These are phyloP conservation scores for Petunia axillaris DNA, from an alignment of 257 asterid species.

Conservation along the genomic window DNA sequence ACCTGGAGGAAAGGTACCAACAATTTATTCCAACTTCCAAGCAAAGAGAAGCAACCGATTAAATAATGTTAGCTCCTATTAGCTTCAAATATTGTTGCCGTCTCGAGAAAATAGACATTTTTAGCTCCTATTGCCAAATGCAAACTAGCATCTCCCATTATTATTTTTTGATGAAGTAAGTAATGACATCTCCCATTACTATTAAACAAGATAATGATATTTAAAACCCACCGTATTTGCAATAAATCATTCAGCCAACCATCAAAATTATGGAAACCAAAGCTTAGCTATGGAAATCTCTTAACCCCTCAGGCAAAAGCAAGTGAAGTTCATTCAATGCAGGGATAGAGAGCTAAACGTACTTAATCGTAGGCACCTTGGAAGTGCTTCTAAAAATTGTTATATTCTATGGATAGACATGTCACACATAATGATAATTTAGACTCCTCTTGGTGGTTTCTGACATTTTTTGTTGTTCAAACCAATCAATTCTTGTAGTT, in stretches of 20 bases:
- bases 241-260: background rate
- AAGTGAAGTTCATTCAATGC: background rate
- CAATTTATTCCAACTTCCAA: background rate
- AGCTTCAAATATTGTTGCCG: too few species aligned
- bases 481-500: background rate
- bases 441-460: constrained; percentile 3
- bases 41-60: constrained; percentile 3
- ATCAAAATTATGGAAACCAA: background rate
- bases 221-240: background rate
- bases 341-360: background rate
- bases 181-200: background rate
- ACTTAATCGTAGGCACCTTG: background rate
- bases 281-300: background rate
- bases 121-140: background rate
- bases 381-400: background rate
- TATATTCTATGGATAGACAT: background rate
- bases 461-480: background rate
- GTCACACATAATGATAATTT: background rate
- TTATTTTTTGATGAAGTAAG: background rate
- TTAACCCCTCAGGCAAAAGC: background rate
- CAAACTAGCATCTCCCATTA: background rate
- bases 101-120: too few species aligned
- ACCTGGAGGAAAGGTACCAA: constrained; percentile 53
- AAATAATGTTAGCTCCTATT: background rate
- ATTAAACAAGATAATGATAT: background rate